phyloP scores from a whole-genome alignment of 495 filamentous ascomycete genomes.

The Xylaria scruposa region DNA sequence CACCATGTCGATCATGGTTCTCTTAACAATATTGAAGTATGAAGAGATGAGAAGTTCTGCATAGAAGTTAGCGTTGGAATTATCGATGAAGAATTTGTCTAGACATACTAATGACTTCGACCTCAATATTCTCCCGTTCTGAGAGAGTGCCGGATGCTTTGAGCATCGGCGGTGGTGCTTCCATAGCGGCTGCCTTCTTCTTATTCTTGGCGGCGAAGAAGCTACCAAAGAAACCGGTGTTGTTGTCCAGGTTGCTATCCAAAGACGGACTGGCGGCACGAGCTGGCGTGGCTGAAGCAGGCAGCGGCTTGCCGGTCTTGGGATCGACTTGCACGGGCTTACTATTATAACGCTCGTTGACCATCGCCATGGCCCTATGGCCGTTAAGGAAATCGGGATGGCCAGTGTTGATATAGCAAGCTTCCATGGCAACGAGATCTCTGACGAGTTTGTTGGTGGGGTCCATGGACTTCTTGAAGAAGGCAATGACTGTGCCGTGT shows the following conservation, averaged over 20 bases:
- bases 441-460: slow-evolving; percentile 96
- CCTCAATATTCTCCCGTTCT: slow-evolving; percentile 91
- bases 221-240: slow-evolving; percentile 89
- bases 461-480: slow-evolving; percentile 98
- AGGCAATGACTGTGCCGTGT: slow-evolving; percentile 88
- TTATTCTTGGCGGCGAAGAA: slow-evolving; percentile 99
- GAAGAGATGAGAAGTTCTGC: slow-evolving; percentile 92
- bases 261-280: slow-evolving; percentile 74
- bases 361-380: slow-evolving; percentile 95
- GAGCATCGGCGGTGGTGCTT: slow-evolving; percentile 86
- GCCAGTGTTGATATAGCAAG: slow-evolving; percentile 97
- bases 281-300: slow-evolving; percentile 64
- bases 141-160: slow-evolving; percentile 92
- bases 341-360: slow-evolving; percentile 84
- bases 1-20: slow-evolving; percentile 99
- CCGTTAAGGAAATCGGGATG: slow-evolving; percentile 99
- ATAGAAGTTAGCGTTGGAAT: slow-evolving; percentile 32
- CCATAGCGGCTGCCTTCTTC: slow-evolving; percentile 99
- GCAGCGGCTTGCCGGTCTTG: slow-evolving; percentile 96
- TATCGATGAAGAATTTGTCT: slow-evolving; percentile 24
- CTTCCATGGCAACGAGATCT: slow-evolving; percentile 93
- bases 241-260: slow-evolving; percentile 57
- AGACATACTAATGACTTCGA: slow-evolving; percentile 97
- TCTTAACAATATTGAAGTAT: slow-evolving; percentile 96
- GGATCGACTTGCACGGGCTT: slow-evolving; percentile 98